Base-by-base conservation (phyloP, 2,329 filamentous ascomycete species). In the Fusarium verrucosum region DNA sequence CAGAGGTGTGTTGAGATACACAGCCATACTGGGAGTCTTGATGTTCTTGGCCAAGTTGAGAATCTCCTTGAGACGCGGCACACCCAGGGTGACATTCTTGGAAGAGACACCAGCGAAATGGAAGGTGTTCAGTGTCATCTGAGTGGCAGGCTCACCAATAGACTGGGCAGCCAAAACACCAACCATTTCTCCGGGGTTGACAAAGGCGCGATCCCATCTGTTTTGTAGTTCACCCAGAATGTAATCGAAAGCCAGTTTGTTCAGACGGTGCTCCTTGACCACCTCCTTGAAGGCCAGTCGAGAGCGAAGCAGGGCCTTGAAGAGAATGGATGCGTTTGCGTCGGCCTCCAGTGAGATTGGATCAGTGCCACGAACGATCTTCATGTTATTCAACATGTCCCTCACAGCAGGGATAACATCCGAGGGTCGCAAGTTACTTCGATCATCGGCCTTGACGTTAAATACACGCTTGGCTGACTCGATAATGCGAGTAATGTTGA, bases 41-140 rank as follows among this genome's bases (percentile, higher is more conserved):
- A 99, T 97, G 79, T 98, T 96, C 70, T 91, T 94, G 1, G 96
- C 95, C 58, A 99, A 89, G 77, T 99, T 99, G 56, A 99, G 85
- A 87, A 99, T 99, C 82, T 99, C 95, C 85, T 99, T 99, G 45
- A 99, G 87, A 88, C 95, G 94, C 38, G 95, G 95, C 38, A 99
- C 95, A 92, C 95, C 95, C 44, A 99, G 89, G 1, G 95, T 99
- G 52, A 99, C 94, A 84, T 99, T 99, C 89, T 99, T 99, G 22
- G 94, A 97, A 33, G 96, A 97, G 61, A 99, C 93, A 97, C 95
- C 95, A 78, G 95, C 94, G 78, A 99, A 99, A 84, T 99, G 95
- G 90, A 99, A 99, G 22, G 95, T 99, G 82, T 99, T 99, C 61
- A 99, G 82, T 2, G 95, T 99, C 95, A 99, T 99, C 83, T 99